Evolutionary conservation across 495 filamentous ascomycete genomes (phyloP).

Genomic region (Aspergillus sparsus): DNA sequence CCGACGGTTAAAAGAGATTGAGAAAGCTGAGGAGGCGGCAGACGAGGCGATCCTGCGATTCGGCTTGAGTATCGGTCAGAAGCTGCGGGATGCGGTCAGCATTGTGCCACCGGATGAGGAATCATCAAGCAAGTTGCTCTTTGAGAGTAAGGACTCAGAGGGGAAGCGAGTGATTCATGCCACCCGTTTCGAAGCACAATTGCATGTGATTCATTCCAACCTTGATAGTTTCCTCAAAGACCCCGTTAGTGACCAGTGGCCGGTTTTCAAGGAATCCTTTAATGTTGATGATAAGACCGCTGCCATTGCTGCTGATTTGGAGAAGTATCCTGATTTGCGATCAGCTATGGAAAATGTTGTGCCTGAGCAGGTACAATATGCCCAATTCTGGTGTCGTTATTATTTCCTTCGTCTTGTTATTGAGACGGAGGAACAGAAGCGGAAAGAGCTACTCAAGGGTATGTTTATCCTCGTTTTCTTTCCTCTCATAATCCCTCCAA

Average conservation of each 20-base stretch:
- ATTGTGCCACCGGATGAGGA: conserved; percentile 68
- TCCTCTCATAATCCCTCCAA: conserved; percentile 2
- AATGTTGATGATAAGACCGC: conserved; percentile 82
- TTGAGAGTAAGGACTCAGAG: conserved; percentile 88
- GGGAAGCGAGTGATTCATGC: conserved; percentile 90
- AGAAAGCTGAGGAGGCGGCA: conserved; percentile 94
- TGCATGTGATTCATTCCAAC: conserved; percentile 90
- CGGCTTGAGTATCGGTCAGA: conserved; percentile 86
- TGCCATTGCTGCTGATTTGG: conserved; percentile 77
- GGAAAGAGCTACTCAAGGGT: conserved; percentile 93
- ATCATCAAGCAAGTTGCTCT: conserved; percentile 60
- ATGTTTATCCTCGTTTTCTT: conserved; percentile 27
- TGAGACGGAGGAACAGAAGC: conserved; percentile 90
- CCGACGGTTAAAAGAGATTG: conserved; percentile 84
- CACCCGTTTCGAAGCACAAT: conserved; percentile 90
- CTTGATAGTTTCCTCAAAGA: conserved; percentile 84
- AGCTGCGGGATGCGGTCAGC: conserved; percentile 86
- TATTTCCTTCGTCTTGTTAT: conserved; percentile 94
- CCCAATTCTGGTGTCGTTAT: conserved; percentile 90
- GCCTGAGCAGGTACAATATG: conserved; percentile 84
- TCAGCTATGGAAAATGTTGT: conserved; percentile 94
- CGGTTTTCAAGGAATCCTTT: conserved; percentile 72
- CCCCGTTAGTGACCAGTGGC: conserved; percentile 72
- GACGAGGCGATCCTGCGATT: conserved; percentile 95
- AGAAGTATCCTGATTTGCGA: conserved; percentile 85